Conservation (phyloP, 306 rosid species). For the Elaeagnus macrophylla region DNA sequence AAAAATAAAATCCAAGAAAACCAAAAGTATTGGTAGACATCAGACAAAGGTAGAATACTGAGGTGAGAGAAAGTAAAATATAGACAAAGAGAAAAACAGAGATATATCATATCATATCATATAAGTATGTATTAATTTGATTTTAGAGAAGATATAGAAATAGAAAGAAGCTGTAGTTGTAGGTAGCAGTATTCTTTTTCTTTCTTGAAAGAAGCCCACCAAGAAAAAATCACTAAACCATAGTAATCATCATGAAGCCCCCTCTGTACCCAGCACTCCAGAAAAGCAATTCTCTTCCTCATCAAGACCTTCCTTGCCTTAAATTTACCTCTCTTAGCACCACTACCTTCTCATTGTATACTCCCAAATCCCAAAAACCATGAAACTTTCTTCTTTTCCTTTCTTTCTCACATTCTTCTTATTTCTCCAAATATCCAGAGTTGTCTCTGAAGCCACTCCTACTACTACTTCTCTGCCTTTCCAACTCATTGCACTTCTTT, state of each 20-base stretch:
- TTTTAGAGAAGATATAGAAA: conserved; percentile 9
- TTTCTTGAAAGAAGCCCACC: conserved; percentile 41
- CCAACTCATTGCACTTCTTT: conserved; percentile 53
- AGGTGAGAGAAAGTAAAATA: conserved; percentile 18
- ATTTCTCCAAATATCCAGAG: conserved; percentile 24
- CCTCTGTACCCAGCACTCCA: conserved; percentile 85
- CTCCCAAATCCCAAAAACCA: conserved; percentile 37
- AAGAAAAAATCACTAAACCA: conserved; percentile 59
- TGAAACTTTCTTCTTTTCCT: conserved; percentile 49
- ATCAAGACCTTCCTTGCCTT: conserved; percentile 70
- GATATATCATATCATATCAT: too few relatives aligned
- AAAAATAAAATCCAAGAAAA: conserved; percentile 55
- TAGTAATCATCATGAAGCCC: conserved; percentile 69
- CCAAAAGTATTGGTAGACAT: conserved; percentile 54
- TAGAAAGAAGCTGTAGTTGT: conserved; percentile 14
- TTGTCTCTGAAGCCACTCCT: conserved; percentile 29
- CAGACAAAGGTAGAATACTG: conserved; percentile 70
- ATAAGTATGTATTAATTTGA: not conserved
- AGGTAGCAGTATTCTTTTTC: conserved; percentile 7
- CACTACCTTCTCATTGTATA: conserved; percentile 32
- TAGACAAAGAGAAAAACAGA: conserved; percentile 18
- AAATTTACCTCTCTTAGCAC: conserved; percentile 46
- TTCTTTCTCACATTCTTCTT: conserved; percentile 16
- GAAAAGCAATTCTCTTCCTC: conserved; percentile 48
- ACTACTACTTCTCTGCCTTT: conserved; percentile 33